Evolutionary conservation across 2,329 filamentous ascomycete genomes (phyloP), one percentile per base, ranked within the genome.

Genomic region (Periconia macrospinosa): DNA sequence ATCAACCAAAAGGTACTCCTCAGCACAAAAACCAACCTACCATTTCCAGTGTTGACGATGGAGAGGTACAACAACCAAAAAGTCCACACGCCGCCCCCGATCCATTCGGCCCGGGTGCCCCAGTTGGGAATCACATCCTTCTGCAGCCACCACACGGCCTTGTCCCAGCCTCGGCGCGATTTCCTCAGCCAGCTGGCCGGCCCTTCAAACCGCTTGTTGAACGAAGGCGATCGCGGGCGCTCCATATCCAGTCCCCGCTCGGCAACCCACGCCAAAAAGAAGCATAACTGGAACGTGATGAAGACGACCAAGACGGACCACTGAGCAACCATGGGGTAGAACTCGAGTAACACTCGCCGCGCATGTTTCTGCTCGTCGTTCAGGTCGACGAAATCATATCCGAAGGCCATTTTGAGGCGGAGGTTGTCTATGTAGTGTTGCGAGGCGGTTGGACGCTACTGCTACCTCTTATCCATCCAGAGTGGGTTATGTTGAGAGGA

Each of bases 281-380:
- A 76, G 41, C 65, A 71, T 18, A 75, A 19, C 55, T 78, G 77
- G 46, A 78, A 76, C 2, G 77, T 54, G 3, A 75, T 58, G 14
- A 83, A 60, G 23, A 80, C 70, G 3, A 79, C 57, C 9, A 85
- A 54, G 6, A 80, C 75, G 1, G 83, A 84, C 56, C 78, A 69
- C 66, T 86, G 83, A 15, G 83, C 84, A 37, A 82, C 70, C n/a
- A 75, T 68, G 8, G 81, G 83, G 49, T 84, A 82, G 47, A 72
- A 71, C 61, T 85, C 79, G n/a, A 87, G 77, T 20, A 81, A 65
- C 20, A 78, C 71, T 33, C 83, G 76, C 35, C 84, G 77, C 23
- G 76, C 74, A 45, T 79, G 71, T 50, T 79, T 77, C 58, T 85
- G 79, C 23, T 77, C 72, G 14, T 78, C 69, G 13, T 76, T 75